phyloP scores from a whole-genome alignment of 139 green algal species.

The Tetraselmis striata region DNA sequence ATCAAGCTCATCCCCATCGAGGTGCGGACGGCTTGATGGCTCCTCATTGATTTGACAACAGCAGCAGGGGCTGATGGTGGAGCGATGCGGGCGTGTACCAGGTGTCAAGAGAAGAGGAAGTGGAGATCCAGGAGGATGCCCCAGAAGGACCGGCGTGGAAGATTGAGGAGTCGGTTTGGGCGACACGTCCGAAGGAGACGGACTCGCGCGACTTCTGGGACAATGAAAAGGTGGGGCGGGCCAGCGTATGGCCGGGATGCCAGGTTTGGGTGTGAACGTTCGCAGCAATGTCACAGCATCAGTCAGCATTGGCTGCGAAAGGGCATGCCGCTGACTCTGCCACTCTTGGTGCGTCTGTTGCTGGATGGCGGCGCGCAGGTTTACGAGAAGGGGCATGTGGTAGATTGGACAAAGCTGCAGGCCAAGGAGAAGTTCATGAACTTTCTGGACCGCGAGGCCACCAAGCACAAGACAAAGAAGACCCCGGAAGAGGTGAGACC shows the following conservation, averaged over 20 bases:
- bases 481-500: neutral
- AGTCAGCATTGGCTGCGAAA: too few species aligned
- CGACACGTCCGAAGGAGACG: constrained; percentile 3
- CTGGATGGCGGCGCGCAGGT: neutral
- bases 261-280: neutral
- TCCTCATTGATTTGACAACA: too few species aligned
- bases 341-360: neutral
- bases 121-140: neutral
- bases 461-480: neutral
- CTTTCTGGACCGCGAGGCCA: neutral
- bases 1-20: neutral
- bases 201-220: constrained; percentile 7
- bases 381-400: neutral
- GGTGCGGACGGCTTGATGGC: too few species aligned
- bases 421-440: constrained; percentile 9
- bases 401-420: constrained; percentile 1
- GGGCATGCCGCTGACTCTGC: too few species aligned
- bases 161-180: constrained; percentile 2
- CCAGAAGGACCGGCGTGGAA: constrained; percentile 3
- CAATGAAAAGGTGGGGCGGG: neutral
- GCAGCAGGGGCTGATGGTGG: too few species aligned
- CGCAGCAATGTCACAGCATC: too few species aligned
- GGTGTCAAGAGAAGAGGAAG: neutral
- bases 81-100: too few species aligned
- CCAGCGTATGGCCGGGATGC: neutral